Base-by-base conservation (phyloP, 1,284 basidiomycete genomes). In the Coniferiporia sulphurascens region DNA sequence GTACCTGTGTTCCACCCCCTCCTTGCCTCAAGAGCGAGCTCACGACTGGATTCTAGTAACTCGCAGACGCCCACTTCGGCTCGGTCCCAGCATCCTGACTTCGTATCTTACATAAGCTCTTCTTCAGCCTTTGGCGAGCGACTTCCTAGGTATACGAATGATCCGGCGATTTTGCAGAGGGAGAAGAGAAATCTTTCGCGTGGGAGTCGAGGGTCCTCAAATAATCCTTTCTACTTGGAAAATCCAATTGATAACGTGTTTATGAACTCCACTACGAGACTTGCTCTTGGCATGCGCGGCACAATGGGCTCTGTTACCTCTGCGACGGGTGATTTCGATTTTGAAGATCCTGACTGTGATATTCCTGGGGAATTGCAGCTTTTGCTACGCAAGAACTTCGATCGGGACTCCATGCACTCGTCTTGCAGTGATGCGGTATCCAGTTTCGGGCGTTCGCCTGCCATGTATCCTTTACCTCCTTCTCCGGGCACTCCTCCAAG, bases 341-440 rank as follows among this genome's bases (percentile, higher is more conserved):
- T 72, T 2, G 80, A 80, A 8, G 83, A 87, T 66, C 83, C 81
- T 0, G 84, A 89, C 65, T 87, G 83, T 1, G 89, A 91, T 65
- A 86, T 91, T 34, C 87, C 89, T 0, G 80, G 87, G 51, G 89
- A 91, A 68, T 70, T 91, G 53, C 83, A 84, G 63, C 75, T 76
- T 13, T 83, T 91, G 52, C 69, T 91, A n/a, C 76, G 80, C 1
- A 72, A 70, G 15, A 76, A 78, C 58, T 75, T 74, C 19, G 79
- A 81, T 59, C 71, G 71, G n/a, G 76, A 72, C 55, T 68, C 64
- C 62, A 60, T 66, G 17, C 66, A 71, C 21, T 77, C 64, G 58
- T 66, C 27, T 65, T 4, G 34, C 21, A 57, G 59, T 43, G 50
- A n/a, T 12, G 13, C 36, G 15, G 58, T 36, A 3, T 55, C 46